Conservation (phyloP, 805 yeast species). For the Lachancea thermotolerans region DNA sequence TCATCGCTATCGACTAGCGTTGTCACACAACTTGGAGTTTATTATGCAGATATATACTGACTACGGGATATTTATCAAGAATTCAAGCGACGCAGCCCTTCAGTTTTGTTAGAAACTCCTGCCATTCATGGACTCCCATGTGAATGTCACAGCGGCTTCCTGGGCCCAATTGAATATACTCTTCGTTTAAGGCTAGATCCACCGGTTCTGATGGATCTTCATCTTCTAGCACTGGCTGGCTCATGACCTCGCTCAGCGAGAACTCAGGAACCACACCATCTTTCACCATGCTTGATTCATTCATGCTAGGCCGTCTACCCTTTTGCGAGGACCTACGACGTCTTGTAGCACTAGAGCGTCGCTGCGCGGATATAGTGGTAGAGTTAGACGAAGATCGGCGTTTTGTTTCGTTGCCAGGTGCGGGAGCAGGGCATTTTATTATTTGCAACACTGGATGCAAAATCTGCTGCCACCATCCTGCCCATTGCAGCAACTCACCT, state of each 20-base stretch:
- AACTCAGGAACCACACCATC: conserved; percentile 32
- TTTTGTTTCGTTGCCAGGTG: not conserved
- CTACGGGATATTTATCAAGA: not conserved
- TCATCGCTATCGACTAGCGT: too few species aligned
- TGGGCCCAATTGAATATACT: conserved; percentile 19
- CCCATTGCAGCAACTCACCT: conserved; percentile 26
- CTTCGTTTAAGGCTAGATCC: conserved; percentile 26
- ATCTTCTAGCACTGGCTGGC: conserved; percentile 21
- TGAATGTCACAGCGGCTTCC: conserved; percentile 21
- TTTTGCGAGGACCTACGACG: conserved; percentile 27
- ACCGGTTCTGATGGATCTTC: conserved; percentile 9
- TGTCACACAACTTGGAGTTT: too few species aligned
- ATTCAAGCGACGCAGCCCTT: not conserved
- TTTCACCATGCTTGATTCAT: conserved; percentile 28
- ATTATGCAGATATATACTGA: too few species aligned
- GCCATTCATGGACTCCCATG: conserved; percentile 8
- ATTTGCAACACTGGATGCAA: conserved; percentile 2
- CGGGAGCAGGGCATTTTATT: conserved; percentile 3
- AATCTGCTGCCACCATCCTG: conserved; percentile 22
- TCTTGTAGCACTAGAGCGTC: conserved; percentile 12
- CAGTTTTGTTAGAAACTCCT: conserved; percentile 2
- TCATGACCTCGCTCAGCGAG: conserved; percentile 28
- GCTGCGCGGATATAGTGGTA: conserved; percentile 4
- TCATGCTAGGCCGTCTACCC: conserved; percentile 25
- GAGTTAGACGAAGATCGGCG: conserved; percentile 6